Conservation (phyloP, 2,329 filamentous ascomycete genomes). For the Dothideomycetidae sp. region DNA sequence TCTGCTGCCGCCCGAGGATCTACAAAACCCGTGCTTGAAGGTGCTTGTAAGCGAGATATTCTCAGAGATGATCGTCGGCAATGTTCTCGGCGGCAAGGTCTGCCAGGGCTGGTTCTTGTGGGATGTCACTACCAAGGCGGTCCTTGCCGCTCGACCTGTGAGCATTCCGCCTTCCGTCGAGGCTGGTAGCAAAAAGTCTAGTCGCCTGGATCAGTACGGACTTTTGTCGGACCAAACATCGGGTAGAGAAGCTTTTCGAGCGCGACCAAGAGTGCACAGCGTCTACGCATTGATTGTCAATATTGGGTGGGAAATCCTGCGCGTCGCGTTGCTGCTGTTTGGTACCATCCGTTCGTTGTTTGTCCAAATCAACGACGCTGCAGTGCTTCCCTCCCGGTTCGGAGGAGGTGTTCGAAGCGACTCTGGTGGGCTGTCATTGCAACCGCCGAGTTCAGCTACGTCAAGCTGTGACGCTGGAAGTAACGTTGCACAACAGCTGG, state of each 20-base stretch:
- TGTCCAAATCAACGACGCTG: conserved; percentile 50
- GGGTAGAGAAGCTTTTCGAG: conserved; percentile 4
- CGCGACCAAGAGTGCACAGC: conserved; percentile 3
- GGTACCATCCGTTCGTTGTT: conserved; percentile 48
- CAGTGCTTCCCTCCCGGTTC: conserved; percentile 46
- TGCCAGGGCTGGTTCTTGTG: conserved; percentile 83
- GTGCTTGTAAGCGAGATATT: conserved; percentile 76
- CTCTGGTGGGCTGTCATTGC: too few species aligned
- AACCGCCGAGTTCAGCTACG: background rate
- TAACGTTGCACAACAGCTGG: conserved; percentile 7
- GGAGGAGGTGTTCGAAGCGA: background rate
- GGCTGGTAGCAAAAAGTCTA: conserved; percentile 14
- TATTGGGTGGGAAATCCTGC: conserved; percentile 35
- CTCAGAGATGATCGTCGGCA: conserved; percentile 78
- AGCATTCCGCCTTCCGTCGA: conserved; percentile 17
- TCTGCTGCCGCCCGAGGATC: conserved; percentile 79
- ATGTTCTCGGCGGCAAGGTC: conserved; percentile 62
- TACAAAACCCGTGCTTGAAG: conserved; percentile 74
- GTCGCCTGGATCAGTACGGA: conserved; percentile 43
- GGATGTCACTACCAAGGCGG: conserved; percentile 64
- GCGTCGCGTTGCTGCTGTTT: conserved; percentile 36
- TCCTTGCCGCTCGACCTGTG: conserved; percentile 28
- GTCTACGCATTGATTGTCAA: conserved; percentile 2
- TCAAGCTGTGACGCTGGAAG: conserved; percentile 5
- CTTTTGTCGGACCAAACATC: conserved; percentile 29